Evolutionary conservation across 495 filamentous ascomycete genomes (phyloP).

Genomic region (Hyaloscypha bicolor): DNA sequence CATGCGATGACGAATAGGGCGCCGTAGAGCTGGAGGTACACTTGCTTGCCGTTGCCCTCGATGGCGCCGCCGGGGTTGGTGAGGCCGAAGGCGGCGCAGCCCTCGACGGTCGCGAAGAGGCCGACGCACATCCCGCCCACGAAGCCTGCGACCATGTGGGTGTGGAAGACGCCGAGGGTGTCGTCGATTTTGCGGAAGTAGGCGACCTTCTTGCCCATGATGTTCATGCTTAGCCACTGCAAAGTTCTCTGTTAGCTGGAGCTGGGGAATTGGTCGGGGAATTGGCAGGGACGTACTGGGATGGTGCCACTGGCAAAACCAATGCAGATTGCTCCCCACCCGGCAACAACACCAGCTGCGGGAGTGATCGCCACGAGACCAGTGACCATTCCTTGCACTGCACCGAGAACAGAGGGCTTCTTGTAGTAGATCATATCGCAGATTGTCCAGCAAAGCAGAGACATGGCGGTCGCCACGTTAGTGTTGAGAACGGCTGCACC

Average conservation of each 20-base stretch:
- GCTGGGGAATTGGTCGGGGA: background rate
- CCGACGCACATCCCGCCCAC: constrained; percentile 56
- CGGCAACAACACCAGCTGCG: constrained; percentile 56
- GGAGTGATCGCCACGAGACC: constrained; percentile 60
- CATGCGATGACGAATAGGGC: constrained; percentile 57
- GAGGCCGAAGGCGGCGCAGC: constrained; percentile 51
- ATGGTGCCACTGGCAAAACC: constrained; percentile 52
- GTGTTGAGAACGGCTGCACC: constrained; percentile 60
- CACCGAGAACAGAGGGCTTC: constrained; percentile 55
- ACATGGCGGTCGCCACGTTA: constrained; percentile 56
- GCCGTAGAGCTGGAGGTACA: constrained; percentile 52
- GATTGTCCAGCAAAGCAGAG: constrained; percentile 50
- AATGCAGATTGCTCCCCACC: constrained; percentile 57
- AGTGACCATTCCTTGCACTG: constrained; percentile 56
- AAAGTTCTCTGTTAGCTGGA: background rate
- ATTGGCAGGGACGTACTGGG: constrained; percentile 29
- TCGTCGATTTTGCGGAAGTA: constrained; percentile 54
- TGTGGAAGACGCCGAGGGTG: constrained; percentile 54
- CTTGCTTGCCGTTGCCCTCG: constrained; percentile 55
- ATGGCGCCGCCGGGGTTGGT: constrained; percentile 54
- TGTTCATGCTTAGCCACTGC: constrained; percentile 55
- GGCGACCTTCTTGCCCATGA: constrained; percentile 47
- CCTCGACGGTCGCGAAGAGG: constrained; percentile 54
- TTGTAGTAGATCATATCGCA: constrained; percentile 51
- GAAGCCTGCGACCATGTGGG: constrained; percentile 54